phyloP scores from a whole-genome alignment of 306 rosid genomes.

The Vigna unguiculata region DNA sequence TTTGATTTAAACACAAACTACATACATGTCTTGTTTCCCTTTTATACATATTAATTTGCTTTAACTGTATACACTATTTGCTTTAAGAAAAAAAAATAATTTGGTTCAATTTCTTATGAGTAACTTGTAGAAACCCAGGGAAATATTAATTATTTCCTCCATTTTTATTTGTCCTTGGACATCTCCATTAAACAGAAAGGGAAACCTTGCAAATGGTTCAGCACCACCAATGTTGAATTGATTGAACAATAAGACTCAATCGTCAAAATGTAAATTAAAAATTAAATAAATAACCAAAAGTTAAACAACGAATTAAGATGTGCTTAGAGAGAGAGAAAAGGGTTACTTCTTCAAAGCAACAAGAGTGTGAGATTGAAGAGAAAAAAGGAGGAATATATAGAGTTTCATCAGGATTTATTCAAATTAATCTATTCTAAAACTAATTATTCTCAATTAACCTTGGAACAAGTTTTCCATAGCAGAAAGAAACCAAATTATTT shows the following conservation, averaged over 20 bases:
- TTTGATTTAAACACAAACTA: conserved; percentile 4
- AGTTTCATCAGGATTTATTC: too few relatives aligned
- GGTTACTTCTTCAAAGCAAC: conserved; percentile 71
- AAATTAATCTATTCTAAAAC: too few relatives aligned
- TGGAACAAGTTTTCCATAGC: too few relatives aligned
- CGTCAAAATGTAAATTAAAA: background rate
- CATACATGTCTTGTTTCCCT: background rate
- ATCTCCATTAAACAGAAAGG: background rate
- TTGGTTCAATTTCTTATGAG: background rate
- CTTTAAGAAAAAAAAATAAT: background rate
- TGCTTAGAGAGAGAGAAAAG: conserved; percentile 32
- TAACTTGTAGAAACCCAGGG: background rate
- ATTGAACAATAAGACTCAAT: background rate
- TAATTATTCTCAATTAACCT: too few relatives aligned
- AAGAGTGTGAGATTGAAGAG: too few relatives aligned
- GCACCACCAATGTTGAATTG: background rate
- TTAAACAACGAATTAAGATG: background rate
- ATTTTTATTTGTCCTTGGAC: background rate
- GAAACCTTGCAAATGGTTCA: background rate
- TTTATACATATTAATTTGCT: background rate
- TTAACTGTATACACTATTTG: background rate
- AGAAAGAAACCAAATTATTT: too few relatives aligned
- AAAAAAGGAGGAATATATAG: too few relatives aligned
- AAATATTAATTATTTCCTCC: background rate
- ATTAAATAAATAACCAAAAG: conserved; percentile 28